Evolutionary conservation across 2,329 filamentous ascomycete genomes (phyloP).

Genomic region (Fusarium piperis): DNA sequence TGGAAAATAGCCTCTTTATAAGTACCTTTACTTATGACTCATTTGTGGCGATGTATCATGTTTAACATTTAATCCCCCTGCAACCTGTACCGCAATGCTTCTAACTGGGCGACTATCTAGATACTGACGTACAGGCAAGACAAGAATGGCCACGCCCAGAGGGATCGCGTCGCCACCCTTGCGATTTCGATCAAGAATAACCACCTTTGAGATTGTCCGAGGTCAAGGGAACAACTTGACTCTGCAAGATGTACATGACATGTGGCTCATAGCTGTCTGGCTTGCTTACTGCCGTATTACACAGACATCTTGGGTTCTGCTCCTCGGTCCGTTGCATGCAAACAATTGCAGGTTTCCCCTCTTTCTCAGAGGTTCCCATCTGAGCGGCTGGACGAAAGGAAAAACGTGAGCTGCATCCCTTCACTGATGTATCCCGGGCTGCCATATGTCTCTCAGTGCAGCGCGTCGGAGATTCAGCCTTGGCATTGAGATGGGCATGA

Average conservation of each 20-base stretch:
- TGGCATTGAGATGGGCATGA: neutral
- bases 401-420: slow-evolving; percentile 6
- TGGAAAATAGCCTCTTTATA: too few species aligned
- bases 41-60: too few species aligned
- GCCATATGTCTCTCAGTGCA: neutral
- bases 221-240: neutral
- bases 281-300: slow-evolving; percentile 16
- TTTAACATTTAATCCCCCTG: too few species aligned
- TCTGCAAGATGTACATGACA: neutral
- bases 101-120: neutral
- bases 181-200: neutral
- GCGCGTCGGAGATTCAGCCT: neutral
- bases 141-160: neutral
- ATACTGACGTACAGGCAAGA: neutral
- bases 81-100: neutral
- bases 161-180: neutral
- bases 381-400: slow-evolving; percentile 24
- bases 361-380: slow-evolving; percentile 12
- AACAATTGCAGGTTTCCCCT: slow-evolving; percentile 11
- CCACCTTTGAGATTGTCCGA: neutral
- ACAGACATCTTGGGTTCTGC: slow-evolving; percentile 9
- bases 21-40: too few species aligned
- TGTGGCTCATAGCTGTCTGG: neutral
- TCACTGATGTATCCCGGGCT: neutral
- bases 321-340: slow-evolving; percentile 8